These are phyloP conservation scores for Colletotrichum sp. DNA, from an alignment of 2,329 filamentous ascomycete genomes.

Conservation along the genomic window DNA sequence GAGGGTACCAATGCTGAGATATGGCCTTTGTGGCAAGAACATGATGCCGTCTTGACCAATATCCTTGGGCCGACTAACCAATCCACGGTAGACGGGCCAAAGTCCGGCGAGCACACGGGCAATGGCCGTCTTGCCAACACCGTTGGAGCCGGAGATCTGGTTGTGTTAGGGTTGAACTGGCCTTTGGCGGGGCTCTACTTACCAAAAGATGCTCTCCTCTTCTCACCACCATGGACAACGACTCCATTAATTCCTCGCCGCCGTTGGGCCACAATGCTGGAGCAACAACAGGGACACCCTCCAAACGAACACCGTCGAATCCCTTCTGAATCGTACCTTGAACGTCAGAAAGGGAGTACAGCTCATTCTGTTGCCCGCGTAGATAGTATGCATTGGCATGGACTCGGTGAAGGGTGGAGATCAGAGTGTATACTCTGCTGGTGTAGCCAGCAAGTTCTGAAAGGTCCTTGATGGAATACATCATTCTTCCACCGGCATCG, in stretches of 20 bases:
- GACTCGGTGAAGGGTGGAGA: slow-evolving; percentile 91
- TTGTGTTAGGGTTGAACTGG: not conserved
- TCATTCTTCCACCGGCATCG: slow-evolving; percentile 96
- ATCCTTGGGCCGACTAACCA: slow-evolving; percentile 84
- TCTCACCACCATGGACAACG: slow-evolving; percentile 86
- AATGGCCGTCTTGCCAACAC: slow-evolving; percentile 91
- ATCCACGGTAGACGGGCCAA: slow-evolving; percentile 94
- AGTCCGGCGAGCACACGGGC: slow-evolving; percentile 86
- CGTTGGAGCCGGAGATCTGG: slow-evolving; percentile 89
- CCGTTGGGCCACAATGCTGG: slow-evolving; percentile 87
- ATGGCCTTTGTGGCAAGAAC: slow-evolving; percentile 95
- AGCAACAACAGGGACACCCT: slow-evolving; percentile 91
- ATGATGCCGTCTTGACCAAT: slow-evolving; percentile 92
- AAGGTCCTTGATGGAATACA: slow-evolving; percentile 99
- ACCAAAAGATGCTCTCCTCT: slow-evolving; percentile 87
- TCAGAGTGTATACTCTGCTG: slow-evolving; percentile 92
- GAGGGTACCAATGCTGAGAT: slow-evolving; percentile 88
- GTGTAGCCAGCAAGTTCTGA: slow-evolving; percentile 96
- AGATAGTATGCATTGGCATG: slow-evolving; percentile 88
- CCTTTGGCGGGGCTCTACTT: slow-evolving; percentile 26
- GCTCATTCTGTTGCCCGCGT: slow-evolving; percentile 72
- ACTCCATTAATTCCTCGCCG: slow-evolving; percentile 90
- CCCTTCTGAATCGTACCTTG: slow-evolving; percentile 94
- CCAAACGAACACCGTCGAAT: slow-evolving; percentile 91
- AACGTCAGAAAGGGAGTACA: slow-evolving; percentile 88